Base-by-base conservation (phyloP, 225 moss, liverwort and hornwort species). In the Climacium dendroides region DNA sequence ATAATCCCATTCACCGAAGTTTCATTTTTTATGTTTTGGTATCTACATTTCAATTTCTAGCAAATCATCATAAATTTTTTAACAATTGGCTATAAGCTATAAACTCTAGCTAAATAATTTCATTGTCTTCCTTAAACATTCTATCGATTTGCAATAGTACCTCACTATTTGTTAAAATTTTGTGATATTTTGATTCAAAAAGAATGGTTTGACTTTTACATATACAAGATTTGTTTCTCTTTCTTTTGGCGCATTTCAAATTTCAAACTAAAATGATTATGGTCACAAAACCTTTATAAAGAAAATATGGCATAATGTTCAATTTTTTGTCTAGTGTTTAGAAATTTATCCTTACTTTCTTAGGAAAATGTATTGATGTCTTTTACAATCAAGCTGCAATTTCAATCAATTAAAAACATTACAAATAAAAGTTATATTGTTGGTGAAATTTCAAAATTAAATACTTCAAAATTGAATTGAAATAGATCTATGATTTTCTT, bases 271-370 rank as follows among this genome's bases (percentile, higher is more conserved):
- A 26, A 5, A 43, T 43, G 15, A 25, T 15, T 43, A 15, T 15
- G 2, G 15, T 15, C 1, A 15, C 39, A 39, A 69, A 37, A 4
- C 0, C 4, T 19, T 71, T 9, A 1, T 28, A 43, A 15, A 2
- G 2, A 71, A 71, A 43, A 9, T 3, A 71, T 43, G 16, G 9
- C 5, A 25, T 39, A 39, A 19, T 39, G 15, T 70, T 25, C 6
- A 24, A 39, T 69, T 2, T n/a, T 39, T 69, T 39, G 37, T 4
- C 4, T 22, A 23, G 4, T 39, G 7, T n/a, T 39, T 8, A 70
- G 8, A 41, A 25, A 66, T 20, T 22, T 13, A 13, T 1, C 4
- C 1, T 22, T 23, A 23, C 4, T 39, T 0, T 23, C 4, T 23
- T 13, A 24, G 7, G 8, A 13, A 2, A 39, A 37, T 25, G 25